Evolutionary conservation across 2,329 filamentous ascomycete genomes (phyloP), one percentile per base, ranked within the genome.

Genomic region (Talaromyces piceae): DNA sequence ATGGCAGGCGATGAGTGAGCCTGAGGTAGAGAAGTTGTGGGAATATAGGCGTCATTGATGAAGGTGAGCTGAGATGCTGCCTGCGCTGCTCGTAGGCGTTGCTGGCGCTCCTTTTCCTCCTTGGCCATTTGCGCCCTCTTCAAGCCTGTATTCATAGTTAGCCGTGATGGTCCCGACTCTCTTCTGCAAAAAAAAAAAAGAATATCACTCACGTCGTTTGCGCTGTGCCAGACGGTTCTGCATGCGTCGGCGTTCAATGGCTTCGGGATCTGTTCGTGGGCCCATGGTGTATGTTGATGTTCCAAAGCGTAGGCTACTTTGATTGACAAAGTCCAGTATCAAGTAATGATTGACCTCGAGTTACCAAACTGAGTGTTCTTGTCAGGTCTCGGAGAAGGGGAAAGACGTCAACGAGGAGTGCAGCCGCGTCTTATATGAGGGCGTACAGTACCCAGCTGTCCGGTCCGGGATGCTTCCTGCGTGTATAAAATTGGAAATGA

Each of bases 151-250:
- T 37, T 4, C n/a, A 37, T 37, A 3, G 33, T 37, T 37, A 37
- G 33, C 7, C 16, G 23, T 5, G 8, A 26, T 8, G 2, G 43
- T 49, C 18, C 49, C 41, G 27, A n/a, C n/a, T n/a, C 13, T 25
- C 23, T 25, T 20, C 31, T 12, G n/a, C 8, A 16, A 43, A 20
- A 37, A 28, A 27, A 25, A 20, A 20, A 13, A 5, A 20, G 16
- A 45, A 2, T 25, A 18, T 30, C 13, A 37, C 51, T 49, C 37
- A 53, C 51, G 41, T 31, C 51, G 37, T 46, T 53, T 53, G 26
- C 51, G 51, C n/a, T 53, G 51, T 18, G 51, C 51, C 5, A 53
- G 47, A 26, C 51, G 51, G 20, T 53, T 53, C 22, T 53, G 51
- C 51, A 53, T 53, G 46, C 51, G 46, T 18, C 51, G 41, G 25